Evolutionary conservation across 2,329 filamentous ascomycete species (phyloP).

Genomic region (Alternaria sp.): DNA sequence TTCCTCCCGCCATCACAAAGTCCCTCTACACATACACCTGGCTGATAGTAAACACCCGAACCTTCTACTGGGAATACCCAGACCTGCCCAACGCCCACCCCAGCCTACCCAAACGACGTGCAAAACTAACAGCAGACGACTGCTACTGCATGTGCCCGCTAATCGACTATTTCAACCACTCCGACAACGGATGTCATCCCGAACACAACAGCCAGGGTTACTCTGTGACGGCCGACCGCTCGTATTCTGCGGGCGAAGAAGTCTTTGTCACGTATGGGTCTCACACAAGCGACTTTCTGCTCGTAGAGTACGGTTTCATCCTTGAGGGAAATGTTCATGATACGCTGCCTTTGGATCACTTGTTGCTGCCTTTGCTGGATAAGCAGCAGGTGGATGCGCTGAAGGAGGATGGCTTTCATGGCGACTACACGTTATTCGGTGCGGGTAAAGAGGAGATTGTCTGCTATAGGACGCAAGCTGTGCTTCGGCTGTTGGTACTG

Average conservation of each 20-base stretch:
- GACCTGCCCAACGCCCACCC: conserved; percentile 48
- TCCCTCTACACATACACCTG: conserved; percentile 61
- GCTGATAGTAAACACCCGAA: conserved; percentile 66
- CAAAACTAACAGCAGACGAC: conserved; percentile 56
- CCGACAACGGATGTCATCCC: conserved; percentile 58
- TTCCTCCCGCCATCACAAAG: conserved; percentile 52
- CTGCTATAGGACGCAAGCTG: conserved; percentile 55
- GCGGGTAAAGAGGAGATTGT: conserved; percentile 23
- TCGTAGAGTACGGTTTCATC: conserved; percentile 69
- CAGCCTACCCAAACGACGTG: conserved; percentile 51
- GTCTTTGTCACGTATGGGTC: conserved; percentile 72
- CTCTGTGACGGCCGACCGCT: conserved; percentile 59
- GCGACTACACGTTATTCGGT: conserved; percentile 33
- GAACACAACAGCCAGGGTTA: conserved; percentile 60
- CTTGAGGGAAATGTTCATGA: conserved; percentile 48
- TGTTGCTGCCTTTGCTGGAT: conserved; percentile 49
- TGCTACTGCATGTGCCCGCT: conserved; percentile 74
- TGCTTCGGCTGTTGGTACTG: conserved; percentile 46
- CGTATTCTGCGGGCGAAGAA: conserved; percentile 66
- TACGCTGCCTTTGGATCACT: conserved; percentile 50
- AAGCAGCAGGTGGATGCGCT: conserved; percentile 41
- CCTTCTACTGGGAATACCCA: conserved; percentile 62
- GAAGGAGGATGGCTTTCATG: conserved; percentile 53
- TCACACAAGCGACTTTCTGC: conserved; percentile 74
- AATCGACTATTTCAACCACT: conserved; percentile 73